phyloP scores from a whole-genome alignment of 1,284 basidiomycete species.

The Porodaedalea pini region DNA sequence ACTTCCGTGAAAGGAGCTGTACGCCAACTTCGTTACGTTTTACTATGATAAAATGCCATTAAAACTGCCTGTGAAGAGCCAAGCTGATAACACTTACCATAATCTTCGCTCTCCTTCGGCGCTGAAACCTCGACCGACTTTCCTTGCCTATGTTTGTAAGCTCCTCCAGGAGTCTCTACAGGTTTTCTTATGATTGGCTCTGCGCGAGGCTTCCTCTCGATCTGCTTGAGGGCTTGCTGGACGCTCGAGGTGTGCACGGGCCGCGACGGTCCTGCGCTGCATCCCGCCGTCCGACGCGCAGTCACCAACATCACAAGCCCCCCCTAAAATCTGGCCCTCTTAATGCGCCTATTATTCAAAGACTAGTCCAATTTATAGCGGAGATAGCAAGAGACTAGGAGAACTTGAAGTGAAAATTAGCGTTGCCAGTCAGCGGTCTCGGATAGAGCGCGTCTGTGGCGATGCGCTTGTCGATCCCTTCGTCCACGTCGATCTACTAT shows the following conservation, averaged over 20 bases:
- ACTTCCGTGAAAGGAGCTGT: conserved; percentile 78
- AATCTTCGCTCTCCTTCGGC: neutral
- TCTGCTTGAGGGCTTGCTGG: neutral
- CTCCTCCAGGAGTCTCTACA: neutral
- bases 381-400: neutral
- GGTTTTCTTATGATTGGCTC: neutral
- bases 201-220: conserved; percentile 2
- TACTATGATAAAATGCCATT: neutral
- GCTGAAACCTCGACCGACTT: neutral
- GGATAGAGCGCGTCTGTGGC: too few relatives aligned
- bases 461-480: too few relatives aligned
- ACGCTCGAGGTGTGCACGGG: neutral
- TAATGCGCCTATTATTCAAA: neutral
- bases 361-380: neutral
- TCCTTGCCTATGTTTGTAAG: neutral
- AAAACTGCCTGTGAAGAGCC: too few relatives aligned
- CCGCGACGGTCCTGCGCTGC: neutral
- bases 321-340: neutral
- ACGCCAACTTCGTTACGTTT: conserved; percentile 83
- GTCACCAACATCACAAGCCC: conserved; percentile 12
- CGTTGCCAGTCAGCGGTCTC: too few relatives aligned
- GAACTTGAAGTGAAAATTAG: neutral
- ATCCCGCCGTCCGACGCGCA: neutral
- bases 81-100: neutral
- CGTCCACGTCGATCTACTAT: too few relatives aligned